Percentiles rank a stretch among this genome's conserved stretches.
Conservation (phyloP, 2,329 filamentous ascomycete species). For the Colletotrichum camelliae region DNA sequence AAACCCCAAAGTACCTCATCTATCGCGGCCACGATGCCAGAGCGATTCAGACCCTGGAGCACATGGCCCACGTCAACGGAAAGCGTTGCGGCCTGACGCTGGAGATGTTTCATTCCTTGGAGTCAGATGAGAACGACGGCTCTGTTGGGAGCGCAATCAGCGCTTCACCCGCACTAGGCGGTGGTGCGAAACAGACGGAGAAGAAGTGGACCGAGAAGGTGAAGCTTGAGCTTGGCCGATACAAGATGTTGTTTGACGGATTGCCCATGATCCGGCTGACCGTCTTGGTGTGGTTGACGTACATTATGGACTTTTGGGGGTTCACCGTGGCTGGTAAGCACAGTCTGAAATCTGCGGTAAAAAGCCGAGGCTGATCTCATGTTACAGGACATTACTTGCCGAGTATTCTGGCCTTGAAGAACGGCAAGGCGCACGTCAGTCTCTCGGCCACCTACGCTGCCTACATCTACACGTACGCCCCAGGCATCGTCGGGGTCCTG, state of each 20-base stretch:
- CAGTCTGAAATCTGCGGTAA: rapidly evolving
- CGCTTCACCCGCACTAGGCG: constrained; percentile 10
- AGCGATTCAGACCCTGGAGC: constrained; percentile 58
- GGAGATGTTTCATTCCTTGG: constrained; percentile 8
- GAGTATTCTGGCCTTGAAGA: constrained; percentile 56
- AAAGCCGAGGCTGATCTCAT: not conserved
- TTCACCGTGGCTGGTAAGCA: constrained; percentile 41
- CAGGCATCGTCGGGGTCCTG: constrained; percentile 55
- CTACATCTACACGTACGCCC: constrained; percentile 60
- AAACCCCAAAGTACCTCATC: constrained; percentile 64
- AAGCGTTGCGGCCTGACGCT: not conserved
- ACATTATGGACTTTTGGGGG: constrained; percentile 43
- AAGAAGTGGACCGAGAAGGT: constrained; percentile 10
- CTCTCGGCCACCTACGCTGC: constrained; percentile 54
- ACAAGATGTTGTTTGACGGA: constrained; percentile 37
- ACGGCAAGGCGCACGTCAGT: constrained; percentile 46
- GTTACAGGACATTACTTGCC: constrained; percentile 46
- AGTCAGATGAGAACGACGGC: constrained; percentile 23
- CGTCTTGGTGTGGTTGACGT: constrained; percentile 40
- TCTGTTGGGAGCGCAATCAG: constrained; percentile 22
- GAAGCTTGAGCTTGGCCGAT: constrained; percentile 22
- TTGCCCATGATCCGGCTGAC: constrained; percentile 39
- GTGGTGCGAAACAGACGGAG: constrained; percentile 19
- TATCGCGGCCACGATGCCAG: constrained; percentile 57
- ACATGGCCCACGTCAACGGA: constrained; percentile 58